Base-by-base conservation (phyloP, 139 green algal species). In the Microglena sp. region DNA sequence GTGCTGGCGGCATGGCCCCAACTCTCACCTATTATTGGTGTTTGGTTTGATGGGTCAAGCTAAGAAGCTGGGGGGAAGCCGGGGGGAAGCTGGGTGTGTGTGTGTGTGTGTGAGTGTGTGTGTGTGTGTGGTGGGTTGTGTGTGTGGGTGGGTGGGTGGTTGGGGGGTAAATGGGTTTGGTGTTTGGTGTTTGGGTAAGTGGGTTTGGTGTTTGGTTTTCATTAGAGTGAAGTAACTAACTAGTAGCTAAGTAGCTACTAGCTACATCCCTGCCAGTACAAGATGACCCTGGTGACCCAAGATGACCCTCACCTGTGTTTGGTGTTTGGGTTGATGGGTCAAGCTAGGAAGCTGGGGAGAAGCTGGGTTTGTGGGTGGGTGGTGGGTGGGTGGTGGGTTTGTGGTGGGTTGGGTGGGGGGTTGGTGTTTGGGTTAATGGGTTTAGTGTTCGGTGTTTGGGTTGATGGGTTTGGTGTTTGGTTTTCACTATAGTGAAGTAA, bases 1-100 rank as follows among this genome's bases (percentile, higher is more conserved):
- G 67, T 90, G 58, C 83, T 92, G 54, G 80, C 85, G 5, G 80
- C 81, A 63, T 96, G 90, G 4, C 82, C 89, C 86, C 88, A 96
- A 43, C 75, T 88, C 57, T 95, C 88, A 2, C 89, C 85, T 82
- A 69, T 7, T 27, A 28, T 32, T 5, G 46, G 22, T 31, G 28
- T 35, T 8, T 7, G 4, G n/a, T 4, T 21, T 29, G 40, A 35
- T 61, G 4, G 28, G 35, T 5, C 6, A 36, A 61, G 26, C 7
- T 36, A 11, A 29, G 4, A 36, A n/a, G 55, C 55, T 35, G 28
- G n/a, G 6, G 21, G n/a, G n/a, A n/a, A n/a, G n/a, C n/a, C n/a
- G n/a, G n/a, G n/a, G n/a, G n/a, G n/a, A n/a, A n/a, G n/a, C n/a
- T n/a, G n/a, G n/a, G n/a, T n/a, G n/a, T n/a, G n/a, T n/a, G n/a